Evolutionary conservation across 148 eudicot species (phyloP), one percentile per base, ranked within the genome.

Genomic region (Nyssa sinensis): DNA sequence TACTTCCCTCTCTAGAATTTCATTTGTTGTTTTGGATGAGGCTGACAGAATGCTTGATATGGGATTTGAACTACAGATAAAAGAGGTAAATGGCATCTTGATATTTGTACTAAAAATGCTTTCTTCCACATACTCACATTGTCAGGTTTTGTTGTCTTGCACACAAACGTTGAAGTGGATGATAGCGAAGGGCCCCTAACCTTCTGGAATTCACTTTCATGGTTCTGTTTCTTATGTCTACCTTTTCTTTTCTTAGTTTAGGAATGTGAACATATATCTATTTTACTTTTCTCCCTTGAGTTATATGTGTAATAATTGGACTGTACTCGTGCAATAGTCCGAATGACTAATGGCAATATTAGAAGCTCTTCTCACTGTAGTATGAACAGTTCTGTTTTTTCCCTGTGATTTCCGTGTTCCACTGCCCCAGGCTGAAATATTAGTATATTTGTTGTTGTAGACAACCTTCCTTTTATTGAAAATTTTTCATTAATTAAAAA

Each of bases 21-120:
- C 89, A 29, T 86, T 75, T 81, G 78, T 86, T 35, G 83, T 86
- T 41, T 72, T 86, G 77, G 89, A 86, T 51, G 89, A 86, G 72
- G 89, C 89, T 73, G 89, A 86, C 74, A 70, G 86, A 49, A 86
- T 86, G 89, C 86, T 86, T 74, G 89, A 86, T 67, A 86, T 86
- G 89, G 89, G 89, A 11, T 86, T 86, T 83, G 89, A 86, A 74
- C 84, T 81, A 14, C 89, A 86, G 65, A 86, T 86, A 69, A 83
- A 77, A 81, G 86, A 86, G 84, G 89, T 80, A 67, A 61, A 24
- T 44, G 62, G n/a, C 7, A 62, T 76, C 71, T 31, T 44, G 35
- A 34, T 19, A 24, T 19, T 63, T 77, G 67, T 30, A 9, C 51
- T 60, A 31, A 62, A 75, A 69, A 10, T 76, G 35, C 66, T 62